Base-by-base conservation (phyloP, 331 rosid genomes). In the Arachis monticola region DNA sequence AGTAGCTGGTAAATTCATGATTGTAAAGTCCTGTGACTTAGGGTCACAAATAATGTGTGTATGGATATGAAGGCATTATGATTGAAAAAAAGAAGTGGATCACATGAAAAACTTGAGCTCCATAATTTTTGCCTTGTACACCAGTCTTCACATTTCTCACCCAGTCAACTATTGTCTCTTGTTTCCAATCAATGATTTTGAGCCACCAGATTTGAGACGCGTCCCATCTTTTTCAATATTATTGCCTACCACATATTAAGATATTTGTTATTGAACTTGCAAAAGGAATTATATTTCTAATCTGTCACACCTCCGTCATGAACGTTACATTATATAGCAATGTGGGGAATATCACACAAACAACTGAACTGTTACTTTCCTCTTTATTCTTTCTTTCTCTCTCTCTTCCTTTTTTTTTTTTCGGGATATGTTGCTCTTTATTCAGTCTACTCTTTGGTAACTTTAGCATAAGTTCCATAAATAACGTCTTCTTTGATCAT, bases 131-230 rank as follows among this genome's bases (percentile, higher is more conserved):
- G 41, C 57, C 6, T 3, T 50, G 56, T 46, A 63, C 6, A 56
- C 72, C 31, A 7, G 9, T 6, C 46, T 50, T 70, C 64, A 65
- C 48, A 52, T 7, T 27, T 27, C 30, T 1, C 30, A 27, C 30
- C 30, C 46, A 14, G 31, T 62, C 42, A 42, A 61, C 22, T 42
- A 53, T 47, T 72, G 45, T 73, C 31, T 61, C 55, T 56, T 56
- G 46, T 74, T 63, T 10, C 41, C 47, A 44, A 57, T 55, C 5
- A 32, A 17, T 42, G 63, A 69, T 51, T 73, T 72, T 56, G 11
- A 46, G 77, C 84, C 84, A 80, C 83, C 78, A 50, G 59, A 72
- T 59, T 59, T 53, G 67, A 69, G 79, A 47, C 35, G 47, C 50
- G 14, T 53, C 10, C 27, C 55, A 27, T 70, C 35, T 44, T 71